phyloP scores from a whole-genome alignment of 208 protist genomes.

The Willaertia magna region DNA sequence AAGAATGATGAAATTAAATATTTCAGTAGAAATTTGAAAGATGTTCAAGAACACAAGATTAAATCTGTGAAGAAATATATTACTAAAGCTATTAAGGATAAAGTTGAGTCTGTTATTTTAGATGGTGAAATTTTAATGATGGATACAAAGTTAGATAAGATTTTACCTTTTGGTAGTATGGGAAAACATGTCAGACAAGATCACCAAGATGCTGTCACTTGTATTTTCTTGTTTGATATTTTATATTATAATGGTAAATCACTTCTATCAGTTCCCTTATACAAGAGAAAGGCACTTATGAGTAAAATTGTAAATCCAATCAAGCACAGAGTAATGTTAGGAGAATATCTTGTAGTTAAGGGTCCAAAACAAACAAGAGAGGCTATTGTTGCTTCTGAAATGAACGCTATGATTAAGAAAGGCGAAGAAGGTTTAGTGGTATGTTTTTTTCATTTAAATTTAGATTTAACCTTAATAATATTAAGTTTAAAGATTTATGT shows the following conservation, averaged over 20 bases:
- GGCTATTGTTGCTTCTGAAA: background rate
- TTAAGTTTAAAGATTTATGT: constrained; percentile 42
- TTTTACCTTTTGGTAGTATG: constrained; percentile 65
- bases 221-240: constrained; percentile 67
- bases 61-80: constrained; percentile 41
- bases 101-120: constrained; percentile 40
- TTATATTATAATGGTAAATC: constrained; percentile 49
- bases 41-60: constrained; percentile 50
- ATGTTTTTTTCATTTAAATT: background rate
- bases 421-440: constrained; percentile 3
- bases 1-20: constrained; percentile 41
- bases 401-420: background rate
- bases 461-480: constrained; percentile 20
- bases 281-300: constrained; percentile 34
- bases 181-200: constrained; percentile 52
- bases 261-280: constrained; percentile 31
- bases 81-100: constrained; percentile 35
- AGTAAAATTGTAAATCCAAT: constrained; percentile 31
- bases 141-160: constrained; percentile 42
- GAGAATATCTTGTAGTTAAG: background rate
- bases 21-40: constrained; percentile 56
- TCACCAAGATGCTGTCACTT: constrained; percentile 47
- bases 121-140: constrained; percentile 70
- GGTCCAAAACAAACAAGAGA: background rate
- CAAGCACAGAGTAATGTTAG: constrained; percentile 38